Evolutionary conservation across 2,329 filamentous ascomycete genomes (phyloP).

Genomic region (Phyllachora maydis): DNA sequence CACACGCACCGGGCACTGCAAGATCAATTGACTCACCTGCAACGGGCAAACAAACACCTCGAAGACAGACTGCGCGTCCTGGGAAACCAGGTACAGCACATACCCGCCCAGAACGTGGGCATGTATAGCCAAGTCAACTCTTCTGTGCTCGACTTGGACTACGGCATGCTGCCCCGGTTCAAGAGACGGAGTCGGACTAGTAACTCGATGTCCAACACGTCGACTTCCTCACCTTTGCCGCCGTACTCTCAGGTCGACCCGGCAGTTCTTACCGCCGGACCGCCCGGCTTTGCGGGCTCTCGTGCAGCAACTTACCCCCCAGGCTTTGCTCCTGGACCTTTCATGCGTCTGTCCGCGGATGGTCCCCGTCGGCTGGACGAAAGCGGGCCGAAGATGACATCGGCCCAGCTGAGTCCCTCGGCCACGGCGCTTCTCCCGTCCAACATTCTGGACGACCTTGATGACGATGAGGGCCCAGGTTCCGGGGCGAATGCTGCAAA

Average conservation of each 20-base stretch:
- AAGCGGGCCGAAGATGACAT: constrained; percentile 37
- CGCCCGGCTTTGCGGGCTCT: constrained; percentile 28
- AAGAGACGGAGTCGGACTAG: constrained; percentile 26
- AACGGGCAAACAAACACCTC: constrained; percentile 21
- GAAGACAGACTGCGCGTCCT: constrained; percentile 25
- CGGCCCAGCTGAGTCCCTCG: constrained; percentile 56
- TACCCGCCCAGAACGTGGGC: constrained; percentile 10
- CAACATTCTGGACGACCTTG: constrained; percentile 41
- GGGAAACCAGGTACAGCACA: constrained; percentile 21
- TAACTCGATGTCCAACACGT: constrained; percentile 21
- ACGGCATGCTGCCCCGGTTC: constrained; percentile 16
- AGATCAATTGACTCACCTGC: constrained; percentile 22
- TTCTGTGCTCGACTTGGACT: constrained; percentile 25
- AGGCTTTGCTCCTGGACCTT: constrained; percentile 30
- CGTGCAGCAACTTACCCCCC: constrained; percentile 17
- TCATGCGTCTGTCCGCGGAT: constrained; percentile 24
- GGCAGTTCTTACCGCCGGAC: constrained; percentile 3
- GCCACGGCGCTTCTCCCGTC: constrained; percentile 57
- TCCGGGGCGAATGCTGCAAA: too few species aligned
- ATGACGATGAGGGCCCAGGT: constrained; percentile 40
- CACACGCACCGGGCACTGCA: constrained; percentile 30
- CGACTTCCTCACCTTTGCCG: constrained; percentile 15
- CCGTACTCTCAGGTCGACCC: constrained; percentile 17
- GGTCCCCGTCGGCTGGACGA: constrained; percentile 29
- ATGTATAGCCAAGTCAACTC: constrained; percentile 23